Evolutionary conservation across 805 yeast species (phyloP), one percentile per base, ranked within the genome.

Genomic region (Hemisphaericaspora nanyangensis): DNA sequence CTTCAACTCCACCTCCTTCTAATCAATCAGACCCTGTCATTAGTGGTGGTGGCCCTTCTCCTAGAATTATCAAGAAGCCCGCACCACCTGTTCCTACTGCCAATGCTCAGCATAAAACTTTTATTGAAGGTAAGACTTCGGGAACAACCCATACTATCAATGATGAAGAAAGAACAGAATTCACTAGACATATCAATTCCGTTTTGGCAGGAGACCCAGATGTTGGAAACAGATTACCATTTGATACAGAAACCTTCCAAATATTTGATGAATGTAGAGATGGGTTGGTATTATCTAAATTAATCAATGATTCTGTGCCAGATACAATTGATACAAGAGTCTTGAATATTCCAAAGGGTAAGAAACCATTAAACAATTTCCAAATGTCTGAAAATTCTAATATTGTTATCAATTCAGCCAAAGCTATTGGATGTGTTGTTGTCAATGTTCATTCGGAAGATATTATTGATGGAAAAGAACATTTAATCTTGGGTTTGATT

Each of bases 271-370:
- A 93, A 65, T 88, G 96, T 67, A 79, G 88, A 49, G 99, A 93
- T 62, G 98, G 99, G 49, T 72, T 93, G 54, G 89, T 93, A 19
- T 71, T 93, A 42, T 89, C 98, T 16, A 86, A 88, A 62, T 80
- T 93, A 58, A 89, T 93, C 61, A 93, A 93, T 61, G 99, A 93
- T 65, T 88, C 97, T 24, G 99, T 93, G 25, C 96, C 98, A 7
- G 96, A 93, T 65, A 93, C 99, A 8, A 93, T 93, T 54, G 99
- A 93, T 68, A 90, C 97, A 7, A 85, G 99, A 74, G 99, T 93
- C 13, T 76, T 93, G 58, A 93, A 93, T 63, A 70, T 82, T 60
- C 95, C 98, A 18, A 85, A 83, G 60, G 58, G 60, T 12, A 75
- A 76, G 50, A 90, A 87, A 65, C 65, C 76, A 13, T 76, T 93